Conservation (phyloP, 768 basidiomycete genomes). For the Amyloporia xantha region DNA sequence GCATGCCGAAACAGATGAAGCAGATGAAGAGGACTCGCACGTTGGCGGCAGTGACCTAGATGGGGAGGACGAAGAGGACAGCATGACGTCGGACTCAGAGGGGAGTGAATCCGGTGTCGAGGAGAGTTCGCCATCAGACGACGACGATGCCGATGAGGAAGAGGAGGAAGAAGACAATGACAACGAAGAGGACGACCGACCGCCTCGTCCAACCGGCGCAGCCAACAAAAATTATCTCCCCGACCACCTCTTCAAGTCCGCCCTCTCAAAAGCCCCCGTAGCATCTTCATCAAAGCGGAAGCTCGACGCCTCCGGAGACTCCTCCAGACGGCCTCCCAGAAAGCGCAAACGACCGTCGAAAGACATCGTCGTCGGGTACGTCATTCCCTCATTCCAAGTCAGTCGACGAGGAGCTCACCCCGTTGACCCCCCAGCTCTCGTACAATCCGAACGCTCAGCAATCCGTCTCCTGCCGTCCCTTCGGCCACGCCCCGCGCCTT, state of each 20-base stretch:
- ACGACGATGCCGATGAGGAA: conserved; percentile 17
- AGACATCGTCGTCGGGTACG: conserved; percentile 53
- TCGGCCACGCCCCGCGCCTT: conserved; percentile 28
- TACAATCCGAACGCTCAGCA: not conserved
- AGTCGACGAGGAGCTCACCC: no score
- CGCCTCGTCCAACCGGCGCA: conserved; percentile 3
- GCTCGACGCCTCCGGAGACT: conserved; percentile 17
- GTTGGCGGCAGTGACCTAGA: no score
- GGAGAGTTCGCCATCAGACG: not conserved
- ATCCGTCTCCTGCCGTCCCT: conserved; percentile 13
- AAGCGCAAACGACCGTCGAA: conserved; percentile 31
- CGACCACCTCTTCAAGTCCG: conserved; percentile 57
- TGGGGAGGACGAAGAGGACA: conserved; percentile 9
- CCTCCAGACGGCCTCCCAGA: conserved; percentile 17
- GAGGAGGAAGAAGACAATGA: conserved; percentile 12
- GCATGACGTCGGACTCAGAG: conserved; percentile 6
- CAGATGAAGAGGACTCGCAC: conserved; percentile 13
- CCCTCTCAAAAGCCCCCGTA: conserved; percentile 33
- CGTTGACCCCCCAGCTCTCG: not conserved
- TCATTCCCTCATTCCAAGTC: conserved; percentile 5
- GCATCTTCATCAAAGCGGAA: conserved; percentile 9
- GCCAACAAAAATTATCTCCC: conserved; percentile 46
- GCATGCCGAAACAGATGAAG: no score
- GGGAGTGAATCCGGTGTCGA: not conserved
- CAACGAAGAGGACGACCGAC: conserved; percentile 16